A percentile compares a stretch with the other conserved stretches of the same genome.
phyloP scores from a whole-genome alignment of 495 filamentous ascomycete species.

The Lasiosphaeria miniovina region DNA sequence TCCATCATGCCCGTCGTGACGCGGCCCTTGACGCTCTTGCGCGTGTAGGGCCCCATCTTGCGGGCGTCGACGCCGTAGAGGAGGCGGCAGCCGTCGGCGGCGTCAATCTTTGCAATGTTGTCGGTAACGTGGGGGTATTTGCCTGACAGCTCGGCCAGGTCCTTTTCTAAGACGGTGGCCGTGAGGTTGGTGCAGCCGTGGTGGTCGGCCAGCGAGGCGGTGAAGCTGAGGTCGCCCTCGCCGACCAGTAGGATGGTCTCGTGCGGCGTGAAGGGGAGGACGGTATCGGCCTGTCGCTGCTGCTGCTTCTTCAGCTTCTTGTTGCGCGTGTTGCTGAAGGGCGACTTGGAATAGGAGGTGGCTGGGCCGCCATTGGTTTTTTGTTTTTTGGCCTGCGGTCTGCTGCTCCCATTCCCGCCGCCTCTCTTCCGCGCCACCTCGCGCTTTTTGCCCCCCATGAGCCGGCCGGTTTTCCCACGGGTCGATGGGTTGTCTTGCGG shows the following conservation, averaged over 20 bases:
- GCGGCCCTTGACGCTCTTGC: constrained; percentile 15
- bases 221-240: constrained; percentile 93
- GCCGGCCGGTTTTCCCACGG: no score
- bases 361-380: constrained; percentile 13
- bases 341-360: background rate
- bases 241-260: constrained; percentile 82
- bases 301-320: constrained; percentile 23
- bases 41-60: constrained; percentile 55
- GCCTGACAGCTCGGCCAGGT: constrained; percentile 43
- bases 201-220: constrained; percentile 66
- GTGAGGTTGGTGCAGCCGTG: constrained; percentile 66
- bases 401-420: background rate
- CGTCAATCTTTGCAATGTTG: constrained; percentile 54
- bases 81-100: constrained; percentile 44
- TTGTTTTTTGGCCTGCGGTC: constrained; percentile 17
- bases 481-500: background rate
- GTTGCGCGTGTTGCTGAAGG: background rate
- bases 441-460: constrained; percentile 6
- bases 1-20: constrained; percentile 55
- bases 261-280: constrained; percentile 68
- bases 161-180: constrained; percentile 49
- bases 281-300: constrained; percentile 47
- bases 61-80: constrained; percentile 73
- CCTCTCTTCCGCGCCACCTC: constrained; percentile 9
- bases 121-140: constrained; percentile 77